Base-by-base conservation (phyloP, 495 filamentous ascomycete genomes). In the Neurospora pannonica region DNA sequence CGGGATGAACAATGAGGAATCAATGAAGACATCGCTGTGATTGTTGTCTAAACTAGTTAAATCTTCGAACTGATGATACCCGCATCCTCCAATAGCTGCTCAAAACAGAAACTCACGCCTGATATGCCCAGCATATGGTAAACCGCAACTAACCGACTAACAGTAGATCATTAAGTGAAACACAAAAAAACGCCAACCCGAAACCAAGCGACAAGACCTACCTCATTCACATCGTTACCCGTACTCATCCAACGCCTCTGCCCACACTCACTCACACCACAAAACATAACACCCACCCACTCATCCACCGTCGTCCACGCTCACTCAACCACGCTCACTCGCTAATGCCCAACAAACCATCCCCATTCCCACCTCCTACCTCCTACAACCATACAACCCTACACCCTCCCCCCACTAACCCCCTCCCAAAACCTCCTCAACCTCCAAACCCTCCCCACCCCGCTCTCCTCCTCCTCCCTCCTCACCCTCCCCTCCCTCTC, bases 371-470 rank as follows among this genome's bases (percentile, higher is more conserved):
- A 3, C 8, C 9, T 48, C 46, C 10, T 15, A 48, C 43, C 48
- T 54, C 21, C n/a, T 4, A 24, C 3, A 11, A 0, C 8, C 40
- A 17, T 1, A 43, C 40, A 19, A 0, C n/a, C 42, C 28, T 71
- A 62, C 21, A 37, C 62, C 15, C 19, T 34, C 9, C 6, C 62
- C 38, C 70, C 74, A 0, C 80, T 82, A 70, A 87, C 77, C 36
- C 81, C 77, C 78, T 88, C 87, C 86, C 87, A 89, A 75, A 87
- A 89, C 70, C 81, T 80, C 74, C 84, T 82, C 70, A 89, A 72
- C 39, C 84, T 79, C 82, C 84, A 86, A 5, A 89, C 87, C 60
- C 84, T 81, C 7, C 85, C 87, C 0, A 86, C 77, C 2, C 85
- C 85, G 0, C 76, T 78, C 54, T 75, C 76, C 70, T 87, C 85